Percentiles rank a stretch among this genome's conserved stretches.
These are phyloP conservation scores for Abelmoschus esculentus DNA, from an alignment of 345 rosid species.

Conservation along the genomic window DNA sequence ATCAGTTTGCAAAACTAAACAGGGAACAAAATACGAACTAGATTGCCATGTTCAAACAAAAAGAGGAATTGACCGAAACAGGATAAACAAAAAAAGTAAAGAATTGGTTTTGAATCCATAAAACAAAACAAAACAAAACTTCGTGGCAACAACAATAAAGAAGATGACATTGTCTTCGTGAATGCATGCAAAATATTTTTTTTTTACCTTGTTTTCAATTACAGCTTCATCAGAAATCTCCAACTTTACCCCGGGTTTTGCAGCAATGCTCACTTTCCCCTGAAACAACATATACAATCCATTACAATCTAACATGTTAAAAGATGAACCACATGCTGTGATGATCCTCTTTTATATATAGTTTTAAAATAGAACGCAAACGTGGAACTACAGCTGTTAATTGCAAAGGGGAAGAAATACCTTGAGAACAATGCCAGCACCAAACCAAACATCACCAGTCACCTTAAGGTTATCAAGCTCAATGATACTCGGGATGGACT, in stretches of 20 bases:
- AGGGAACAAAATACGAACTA: too few species aligned
- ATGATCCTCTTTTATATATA: not conserved
- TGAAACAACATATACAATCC: slow-evolving; percentile 9
- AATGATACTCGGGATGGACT: slow-evolving; percentile 84
- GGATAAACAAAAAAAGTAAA: too few species aligned
- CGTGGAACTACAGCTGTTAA: not conserved
- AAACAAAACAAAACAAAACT: too few species aligned
- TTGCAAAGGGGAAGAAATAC: slow-evolving; percentile 27
- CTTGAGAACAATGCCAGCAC: slow-evolving; percentile 64
- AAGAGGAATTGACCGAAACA: too few species aligned
- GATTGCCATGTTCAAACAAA: too few species aligned
- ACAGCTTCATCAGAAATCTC: slow-evolving; percentile 65
- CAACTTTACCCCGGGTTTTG: slow-evolving; percentile 62
- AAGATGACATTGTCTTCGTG: not conserved
- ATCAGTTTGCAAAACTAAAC: too few species aligned
- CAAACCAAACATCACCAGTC: slow-evolving; percentile 88
- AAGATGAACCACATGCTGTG: not conserved
- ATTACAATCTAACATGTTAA: not conserved
- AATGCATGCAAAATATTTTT: not conserved
- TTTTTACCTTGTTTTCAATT: slow-evolving; percentile 71
- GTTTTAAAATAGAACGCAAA: too few species aligned
- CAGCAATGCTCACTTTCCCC: slow-evolving; percentile 73
- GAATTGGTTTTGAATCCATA: too few species aligned
- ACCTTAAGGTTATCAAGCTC: slow-evolving; percentile 91
- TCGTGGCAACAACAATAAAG: too few species aligned